Conservation (phyloP, 352 stramenopile species). For the Blastocystis sp. region DNA sequence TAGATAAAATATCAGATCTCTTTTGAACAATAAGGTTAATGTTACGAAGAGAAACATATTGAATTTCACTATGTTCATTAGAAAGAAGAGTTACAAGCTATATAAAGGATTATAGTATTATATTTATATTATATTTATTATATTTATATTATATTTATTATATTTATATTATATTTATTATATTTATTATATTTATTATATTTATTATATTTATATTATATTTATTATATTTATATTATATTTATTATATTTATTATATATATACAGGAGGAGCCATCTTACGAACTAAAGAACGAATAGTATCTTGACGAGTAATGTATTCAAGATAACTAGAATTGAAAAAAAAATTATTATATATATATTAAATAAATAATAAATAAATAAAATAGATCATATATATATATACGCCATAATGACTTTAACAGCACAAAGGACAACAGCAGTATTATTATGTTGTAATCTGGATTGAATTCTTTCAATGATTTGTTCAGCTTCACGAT, state of each 20-base stretch:
- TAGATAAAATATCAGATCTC: constrained; percentile 73
- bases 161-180: too few relatives aligned
- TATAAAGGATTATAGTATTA: too few relatives aligned
- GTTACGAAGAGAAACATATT: constrained; percentile 94
- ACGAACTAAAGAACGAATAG: constrained; percentile 59
- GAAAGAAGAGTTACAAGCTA: constrained; percentile 87
- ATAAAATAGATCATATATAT: not conserved
- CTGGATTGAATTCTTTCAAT: constrained; percentile 90
- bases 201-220: too few relatives aligned
- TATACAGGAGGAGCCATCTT: constrained; percentile 89
- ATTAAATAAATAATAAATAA: not conserved
- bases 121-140: too few relatives aligned
- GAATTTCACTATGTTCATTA: constrained; percentile 87
- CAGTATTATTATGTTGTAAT: constrained; percentile 89
- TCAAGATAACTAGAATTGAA: constrained; percentile 77
- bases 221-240: too few relatives aligned
- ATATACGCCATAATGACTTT: constrained; percentile 73
- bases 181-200: too few relatives aligned
- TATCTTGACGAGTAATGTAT: constrained; percentile 75
- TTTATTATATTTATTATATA: too few relatives aligned
- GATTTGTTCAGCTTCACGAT: constrained; percentile 83
- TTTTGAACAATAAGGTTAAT: constrained; percentile 99
- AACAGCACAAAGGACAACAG: constrained; percentile 86
- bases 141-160: too few relatives aligned
- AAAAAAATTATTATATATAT: constrained; percentile 47